Evolutionary conservation across 306 rosid genomes (phyloP), one percentile per base, ranked within the genome.

Genomic region (Vigna angularis): DNA sequence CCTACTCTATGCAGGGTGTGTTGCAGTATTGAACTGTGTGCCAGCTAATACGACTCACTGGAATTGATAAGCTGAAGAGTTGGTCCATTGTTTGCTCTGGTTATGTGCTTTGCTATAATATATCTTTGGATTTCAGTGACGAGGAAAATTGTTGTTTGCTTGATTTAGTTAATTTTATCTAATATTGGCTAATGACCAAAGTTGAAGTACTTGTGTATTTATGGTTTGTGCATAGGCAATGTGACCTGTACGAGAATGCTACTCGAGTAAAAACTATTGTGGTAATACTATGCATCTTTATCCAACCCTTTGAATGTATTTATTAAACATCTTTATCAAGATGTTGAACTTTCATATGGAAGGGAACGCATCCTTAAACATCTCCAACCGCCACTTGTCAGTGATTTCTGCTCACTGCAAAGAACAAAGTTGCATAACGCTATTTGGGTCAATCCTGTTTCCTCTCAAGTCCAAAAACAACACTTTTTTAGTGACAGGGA

Each of bases 1-100:
- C 14, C 14, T 15, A 15, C 9, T 16, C 24, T 62, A 59, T 79
- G 85, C 86, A 90, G 96, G 88, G 81, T 77, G 73, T 86, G 32
- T 55, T 71, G 63, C 89, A 73, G 73, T 70, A 52, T 83, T 76
- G 74, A 74, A 5, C 53, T 85, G 66, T 34, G 57, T 62, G 14
- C 17, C 67, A 79, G 74, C 57, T 83, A 26, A 42, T 36, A 36
- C 74, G 58, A 36, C 68, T 13, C 47, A 67, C 36, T 36, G 78
- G 78, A 34, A 63, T 32, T 72, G 70, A 82, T 63, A 7, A 38
- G 69, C 65, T 17, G 85, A 86, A 83, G 79, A 65, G 26, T 47
- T 52, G 55, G 85, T 58, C 4, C n/a, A 26, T 68, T 28, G 59
- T 79, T 66, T 87, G 57, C 71, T 47, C 53, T 63, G 69, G 57